These are phyloP conservation scores for Picochlorum sp. DNA, from an alignment of 139 green algal genomes.

Conservation along the genomic window DNA sequence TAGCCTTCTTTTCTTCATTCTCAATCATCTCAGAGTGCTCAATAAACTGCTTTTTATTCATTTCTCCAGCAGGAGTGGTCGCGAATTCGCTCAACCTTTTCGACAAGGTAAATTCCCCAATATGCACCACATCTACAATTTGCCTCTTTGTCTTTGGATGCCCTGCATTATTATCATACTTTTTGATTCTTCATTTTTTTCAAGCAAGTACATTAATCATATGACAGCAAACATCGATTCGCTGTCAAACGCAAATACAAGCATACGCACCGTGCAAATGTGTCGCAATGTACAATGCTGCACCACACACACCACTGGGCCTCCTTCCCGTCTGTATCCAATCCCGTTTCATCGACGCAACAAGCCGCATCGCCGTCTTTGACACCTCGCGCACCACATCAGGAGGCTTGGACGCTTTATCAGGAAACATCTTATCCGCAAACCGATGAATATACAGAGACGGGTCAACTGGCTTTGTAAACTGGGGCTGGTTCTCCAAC, in stretches of 20 bases:
- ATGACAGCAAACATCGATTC: background rate
- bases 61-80: constrained; percentile 25
- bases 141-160: constrained; percentile 62
- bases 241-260: too few relatives aligned
- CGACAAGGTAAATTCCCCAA: constrained; percentile 81
- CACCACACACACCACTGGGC: constrained; percentile 85
- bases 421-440: constrained; percentile 48
- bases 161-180: too few relatives aligned
- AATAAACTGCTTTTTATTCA: constrained; percentile 61
- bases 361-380: constrained; percentile 78
- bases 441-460: constrained; percentile 93
- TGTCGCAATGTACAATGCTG: constrained; percentile 84
- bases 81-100: constrained; percentile 79
- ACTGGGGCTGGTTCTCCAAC: constrained; percentile 72
- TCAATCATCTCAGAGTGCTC: constrained; percentile 3
- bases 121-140: constrained; percentile 73
- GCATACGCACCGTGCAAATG: constrained; percentile 94
- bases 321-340: constrained; percentile 95
- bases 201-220: background rate
- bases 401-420: background rate
- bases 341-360: constrained; percentile 96
- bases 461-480: constrained; percentile 83
- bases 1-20: background rate
- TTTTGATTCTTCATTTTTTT: too few relatives aligned
- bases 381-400: constrained; percentile 28